Percentiles rank a stretch among this genome's conserved stretches.
Evolutionary conservation across 2,329 filamentous ascomycete genomes (phyloP).

Genomic region (Sporothrix variecibatus): DNA sequence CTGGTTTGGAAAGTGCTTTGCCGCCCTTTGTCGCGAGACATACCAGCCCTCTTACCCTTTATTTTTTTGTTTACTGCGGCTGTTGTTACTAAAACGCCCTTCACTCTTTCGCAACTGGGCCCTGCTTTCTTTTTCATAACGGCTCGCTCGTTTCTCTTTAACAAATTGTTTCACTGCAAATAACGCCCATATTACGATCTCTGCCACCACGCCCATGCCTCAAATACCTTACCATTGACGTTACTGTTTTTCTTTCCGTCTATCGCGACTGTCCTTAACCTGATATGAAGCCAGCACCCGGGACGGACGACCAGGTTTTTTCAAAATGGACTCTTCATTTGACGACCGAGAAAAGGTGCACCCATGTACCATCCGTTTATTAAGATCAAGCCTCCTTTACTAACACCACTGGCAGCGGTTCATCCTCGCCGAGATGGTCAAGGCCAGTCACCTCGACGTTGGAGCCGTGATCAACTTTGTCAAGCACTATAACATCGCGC

Average conservation of each 20-base stretch:
- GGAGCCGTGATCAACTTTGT: conserved; percentile 51
- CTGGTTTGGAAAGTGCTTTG: not conserved
- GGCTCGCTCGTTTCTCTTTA: not conserved
- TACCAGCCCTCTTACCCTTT: not conserved
- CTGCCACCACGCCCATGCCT: conserved; percentile 31
- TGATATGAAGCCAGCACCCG: conserved; percentile 28
- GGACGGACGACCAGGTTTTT: conserved; percentile 25
- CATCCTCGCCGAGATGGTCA: conserved; percentile 60
- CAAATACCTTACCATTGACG: conserved; percentile 40
- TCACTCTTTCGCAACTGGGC: not conserved
- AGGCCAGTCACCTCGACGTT: conserved; percentile 54
- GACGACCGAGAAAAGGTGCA: conserved; percentile 56
- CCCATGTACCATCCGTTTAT: not conserved
- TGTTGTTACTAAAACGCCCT: not conserved
- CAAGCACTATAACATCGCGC: conserved; percentile 37
- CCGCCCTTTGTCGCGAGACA: not conserved
- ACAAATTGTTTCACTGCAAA: not conserved
- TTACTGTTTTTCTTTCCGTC: conserved; percentile 35
- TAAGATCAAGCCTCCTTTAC: not conserved
- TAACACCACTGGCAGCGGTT: conserved; percentile 50
- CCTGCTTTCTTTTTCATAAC: not conserved
- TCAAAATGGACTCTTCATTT: conserved; percentile 48
- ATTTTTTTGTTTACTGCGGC: not conserved
- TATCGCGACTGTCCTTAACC: conserved; percentile 33
- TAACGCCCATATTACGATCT: not conserved